phyloP scores from a whole-genome alignment of 1,139 yeast genomes.

The Sugiyamaella pinicola region DNA sequence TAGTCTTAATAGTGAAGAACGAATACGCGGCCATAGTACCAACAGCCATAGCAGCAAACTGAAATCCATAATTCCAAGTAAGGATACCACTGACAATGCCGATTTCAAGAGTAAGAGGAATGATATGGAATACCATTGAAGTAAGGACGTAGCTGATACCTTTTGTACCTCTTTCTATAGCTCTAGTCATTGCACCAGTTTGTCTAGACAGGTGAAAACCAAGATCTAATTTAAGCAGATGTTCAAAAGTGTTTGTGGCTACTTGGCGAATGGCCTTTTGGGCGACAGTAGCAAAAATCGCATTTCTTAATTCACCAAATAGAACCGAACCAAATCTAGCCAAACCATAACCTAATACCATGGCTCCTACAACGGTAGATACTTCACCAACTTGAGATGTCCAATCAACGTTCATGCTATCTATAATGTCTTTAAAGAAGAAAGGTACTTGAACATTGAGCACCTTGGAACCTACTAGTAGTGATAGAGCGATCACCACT shows the following conservation, averaged over 20 bases:
- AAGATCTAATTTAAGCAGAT: conserved; percentile 78
- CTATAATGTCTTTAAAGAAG: conserved; percentile 84
- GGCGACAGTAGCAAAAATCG: conserved; percentile 92
- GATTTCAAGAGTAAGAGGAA: conserved; percentile 91
- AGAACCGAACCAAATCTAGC: conserved; percentile 93
- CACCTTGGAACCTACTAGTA: conserved; percentile 77
- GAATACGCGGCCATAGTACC: conserved; percentile 87
- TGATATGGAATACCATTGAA: conserved; percentile 95
- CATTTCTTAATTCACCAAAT: conserved; percentile 92
- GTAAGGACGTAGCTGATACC: conserved; percentile 91
- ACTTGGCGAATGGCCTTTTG: conserved; percentile 92
- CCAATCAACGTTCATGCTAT: conserved; percentile 93
- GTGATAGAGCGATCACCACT: conserved; percentile 70
- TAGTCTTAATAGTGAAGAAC: conserved; percentile 82
- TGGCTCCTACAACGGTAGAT: conserved; percentile 65
- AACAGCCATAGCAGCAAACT: conserved; percentile 87
- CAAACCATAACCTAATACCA: conserved; percentile 86
- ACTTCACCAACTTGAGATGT: conserved; percentile 57
- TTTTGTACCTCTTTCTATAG: conserved; percentile 96
- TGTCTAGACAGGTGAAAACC: conserved; percentile 89
- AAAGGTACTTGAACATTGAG: conserved; percentile 96
- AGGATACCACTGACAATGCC: conserved; percentile 90
- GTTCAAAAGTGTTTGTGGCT: conserved; percentile 83
- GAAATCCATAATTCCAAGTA: conserved; percentile 86
- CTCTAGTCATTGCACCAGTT: conserved; percentile 94